Evolutionary conservation across 2,329 filamentous ascomycete genomes (phyloP).

Genomic region (Colletotrichum musae): DNA sequence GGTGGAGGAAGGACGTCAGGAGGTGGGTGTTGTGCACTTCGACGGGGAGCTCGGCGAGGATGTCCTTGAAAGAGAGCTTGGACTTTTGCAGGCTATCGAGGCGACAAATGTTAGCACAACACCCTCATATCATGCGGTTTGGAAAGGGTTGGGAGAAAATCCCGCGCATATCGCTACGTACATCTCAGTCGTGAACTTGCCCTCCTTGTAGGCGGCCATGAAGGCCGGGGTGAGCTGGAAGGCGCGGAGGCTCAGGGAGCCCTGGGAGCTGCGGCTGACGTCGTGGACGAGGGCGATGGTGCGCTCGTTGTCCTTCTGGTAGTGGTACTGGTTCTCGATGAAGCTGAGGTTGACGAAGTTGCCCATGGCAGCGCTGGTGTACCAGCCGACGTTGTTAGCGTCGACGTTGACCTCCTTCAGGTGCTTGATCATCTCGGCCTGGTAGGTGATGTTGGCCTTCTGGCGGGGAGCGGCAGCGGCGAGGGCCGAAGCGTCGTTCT

Average conservation of each 20-base stretch:
- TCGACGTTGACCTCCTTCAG: constrained; percentile 98
- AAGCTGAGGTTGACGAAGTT: constrained; percentile 97
- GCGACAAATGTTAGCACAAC: constrained; percentile 33
- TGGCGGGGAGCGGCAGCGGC: constrained; percentile 92
- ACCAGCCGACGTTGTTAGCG: constrained; percentile 98
- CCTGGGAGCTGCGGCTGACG: constrained; percentile 94
- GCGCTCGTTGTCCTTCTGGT: constrained; percentile 94
- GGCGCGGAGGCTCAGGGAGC: constrained; percentile 88
- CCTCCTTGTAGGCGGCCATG: constrained; percentile 94
- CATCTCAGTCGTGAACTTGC: constrained; percentile 97
- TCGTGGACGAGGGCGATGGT: constrained; percentile 94
- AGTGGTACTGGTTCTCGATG: constrained; percentile 98
- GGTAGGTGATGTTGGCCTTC: constrained; percentile 90
- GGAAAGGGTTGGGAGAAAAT: background rate
- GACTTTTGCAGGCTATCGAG: constrained; percentile 90
- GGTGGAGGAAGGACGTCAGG: constrained; percentile 94
- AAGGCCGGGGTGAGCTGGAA: constrained; percentile 92
- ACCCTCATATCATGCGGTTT: background rate
- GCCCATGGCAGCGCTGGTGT: constrained; percentile 98
- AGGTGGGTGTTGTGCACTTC: constrained; percentile 97
- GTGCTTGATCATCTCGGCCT: constrained; percentile 97
- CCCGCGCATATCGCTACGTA: constrained; percentile 55
- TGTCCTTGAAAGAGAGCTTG: constrained; percentile 93
- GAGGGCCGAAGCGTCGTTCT: constrained; percentile 80
- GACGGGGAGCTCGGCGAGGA: constrained; percentile 91